These are phyloP conservation scores for Hanseniaspora uvarum DNA, from an alignment of 1,139 yeast species.

Conservation along the genomic window DNA sequence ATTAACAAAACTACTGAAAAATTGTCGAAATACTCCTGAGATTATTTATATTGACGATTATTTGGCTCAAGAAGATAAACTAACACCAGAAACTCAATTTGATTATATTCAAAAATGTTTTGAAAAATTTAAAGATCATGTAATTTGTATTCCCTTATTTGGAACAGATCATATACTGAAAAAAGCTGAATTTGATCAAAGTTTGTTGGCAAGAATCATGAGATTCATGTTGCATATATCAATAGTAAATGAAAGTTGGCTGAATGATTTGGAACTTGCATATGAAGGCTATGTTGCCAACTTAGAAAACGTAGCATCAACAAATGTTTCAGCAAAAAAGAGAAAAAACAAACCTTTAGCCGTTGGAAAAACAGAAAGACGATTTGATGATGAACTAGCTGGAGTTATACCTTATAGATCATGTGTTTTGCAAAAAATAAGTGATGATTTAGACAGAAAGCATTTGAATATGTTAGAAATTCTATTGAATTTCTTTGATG, in stretches of 20 bases:
- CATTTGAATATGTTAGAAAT: conserved; percentile 5
- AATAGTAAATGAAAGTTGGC: conserved; percentile 9
- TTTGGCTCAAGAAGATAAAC: background rate
- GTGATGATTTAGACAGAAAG: background rate
- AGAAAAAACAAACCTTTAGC: background rate
- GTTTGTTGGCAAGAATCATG: conserved; percentile 1
- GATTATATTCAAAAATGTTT: background rate
- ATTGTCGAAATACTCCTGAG: background rate
- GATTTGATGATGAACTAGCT: conserved; percentile 4
- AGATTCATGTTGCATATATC: conserved; percentile 10
- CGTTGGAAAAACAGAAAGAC: conserved; percentile 11
- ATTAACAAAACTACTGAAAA: background rate
- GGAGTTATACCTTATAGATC: conserved; percentile 4
- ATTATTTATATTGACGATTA: background rate
- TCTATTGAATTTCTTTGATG: conserved; percentile 10
- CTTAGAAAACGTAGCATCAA: background rate
- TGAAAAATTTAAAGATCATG: background rate
- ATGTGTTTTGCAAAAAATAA: background rate
- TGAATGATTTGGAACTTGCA: background rate
- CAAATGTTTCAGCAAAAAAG: background rate
- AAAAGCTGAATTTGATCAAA: background rate
- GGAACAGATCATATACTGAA: background rate
- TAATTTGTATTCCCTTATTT: conserved; percentile 1
- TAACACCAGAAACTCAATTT: background rate
- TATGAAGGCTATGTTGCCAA: background rate